Conservation (phyloP, 129 eudicot species). For the Logfia minima region DNA sequence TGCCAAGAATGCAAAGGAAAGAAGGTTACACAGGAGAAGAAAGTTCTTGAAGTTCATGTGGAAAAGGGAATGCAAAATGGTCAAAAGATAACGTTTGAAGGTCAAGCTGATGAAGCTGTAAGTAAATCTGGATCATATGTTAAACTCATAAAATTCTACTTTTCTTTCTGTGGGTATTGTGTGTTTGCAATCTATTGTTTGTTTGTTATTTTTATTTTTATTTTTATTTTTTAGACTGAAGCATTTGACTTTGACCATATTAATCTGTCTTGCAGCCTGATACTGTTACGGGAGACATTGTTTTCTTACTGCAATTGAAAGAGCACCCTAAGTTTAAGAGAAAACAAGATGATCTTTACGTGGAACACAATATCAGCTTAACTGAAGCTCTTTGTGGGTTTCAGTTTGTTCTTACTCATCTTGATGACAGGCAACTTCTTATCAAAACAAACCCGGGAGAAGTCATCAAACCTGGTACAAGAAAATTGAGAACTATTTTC, state of each 20-base stretch:
- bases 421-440: slow-evolving; percentile 69
- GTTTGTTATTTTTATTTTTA: neutral
- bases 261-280: slow-evolving; percentile 60
- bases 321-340: slow-evolving; percentile 67
- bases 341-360: slow-evolving; percentile 61
- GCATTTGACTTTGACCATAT: slow-evolving; percentile 19
- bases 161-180: neutral
- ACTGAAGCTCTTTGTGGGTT: slow-evolving; percentile 73
- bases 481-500: neutral
- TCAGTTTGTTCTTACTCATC: slow-evolving; percentile 66
- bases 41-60: slow-evolving; percentile 62
- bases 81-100: slow-evolving; percentile 59
- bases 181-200: neutral
- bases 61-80: slow-evolving; percentile 83
- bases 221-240: neutral
- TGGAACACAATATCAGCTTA: slow-evolving; percentile 59
- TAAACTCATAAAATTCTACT: neutral
- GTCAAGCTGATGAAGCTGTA: slow-evolving; percentile 87
- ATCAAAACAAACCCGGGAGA: slow-evolving; percentile 73
- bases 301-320: slow-evolving; percentile 59
- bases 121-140: slow-evolving; percentile 23
- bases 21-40: slow-evolving; percentile 69
- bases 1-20: slow-evolving; percentile 79
- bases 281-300: slow-evolving; percentile 59
- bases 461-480: slow-evolving; percentile 73